A percentile compares a stretch with the other conserved stretches of the same genome.
Evolutionary conservation across 768 basidiomycete species (phyloP).

Genomic region (Coprinellus aureogranulatus): DNA sequence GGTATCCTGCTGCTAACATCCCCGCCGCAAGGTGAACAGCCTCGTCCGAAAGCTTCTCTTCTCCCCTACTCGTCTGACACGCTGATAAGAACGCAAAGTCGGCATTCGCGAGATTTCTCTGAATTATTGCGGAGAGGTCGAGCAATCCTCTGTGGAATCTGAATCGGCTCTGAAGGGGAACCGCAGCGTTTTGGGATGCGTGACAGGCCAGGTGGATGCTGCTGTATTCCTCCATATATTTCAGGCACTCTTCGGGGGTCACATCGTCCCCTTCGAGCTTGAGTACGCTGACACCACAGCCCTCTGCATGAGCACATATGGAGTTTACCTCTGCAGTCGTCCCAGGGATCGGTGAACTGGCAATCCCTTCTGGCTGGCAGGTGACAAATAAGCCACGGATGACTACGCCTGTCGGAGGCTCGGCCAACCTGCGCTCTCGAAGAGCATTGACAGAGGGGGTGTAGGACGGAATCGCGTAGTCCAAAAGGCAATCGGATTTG

Average conservation of each 20-base stretch:
- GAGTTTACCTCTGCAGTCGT: constrained; percentile 9
- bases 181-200: constrained; percentile 22
- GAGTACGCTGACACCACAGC: background rate
- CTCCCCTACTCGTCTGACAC: constrained; percentile 35
- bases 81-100: constrained; percentile 40
- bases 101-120: constrained; percentile 5
- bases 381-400: constrained; percentile 11
- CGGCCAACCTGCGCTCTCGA: background rate
- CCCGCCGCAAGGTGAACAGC: constrained; percentile 38
- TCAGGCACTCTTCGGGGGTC: background rate
- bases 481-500: background rate
- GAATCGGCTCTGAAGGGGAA: constrained; percentile 23
- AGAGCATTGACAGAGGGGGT: constrained; percentile 13
- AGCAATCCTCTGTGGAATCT: constrained; percentile 18
- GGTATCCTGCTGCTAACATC: constrained; percentile 30
- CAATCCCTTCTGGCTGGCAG: constrained; percentile 10
- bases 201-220: constrained; percentile 35
- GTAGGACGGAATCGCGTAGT: constrained; percentile 21
- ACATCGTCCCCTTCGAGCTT: background rate
- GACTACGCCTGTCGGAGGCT: background rate
- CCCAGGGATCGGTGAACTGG: constrained; percentile 6
- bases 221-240: constrained; percentile 13
- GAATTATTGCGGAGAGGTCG: constrained; percentile 12
- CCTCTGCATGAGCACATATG: background rate
- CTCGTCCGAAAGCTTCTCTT: constrained; percentile 29